A percentile compares a stretch with the other conserved stretches of the same genome.
These are phyloP conservation scores for Strobilomyces confusus DNA, from an alignment of 768 basidiomycete genomes.

Conservation along the genomic window DNA sequence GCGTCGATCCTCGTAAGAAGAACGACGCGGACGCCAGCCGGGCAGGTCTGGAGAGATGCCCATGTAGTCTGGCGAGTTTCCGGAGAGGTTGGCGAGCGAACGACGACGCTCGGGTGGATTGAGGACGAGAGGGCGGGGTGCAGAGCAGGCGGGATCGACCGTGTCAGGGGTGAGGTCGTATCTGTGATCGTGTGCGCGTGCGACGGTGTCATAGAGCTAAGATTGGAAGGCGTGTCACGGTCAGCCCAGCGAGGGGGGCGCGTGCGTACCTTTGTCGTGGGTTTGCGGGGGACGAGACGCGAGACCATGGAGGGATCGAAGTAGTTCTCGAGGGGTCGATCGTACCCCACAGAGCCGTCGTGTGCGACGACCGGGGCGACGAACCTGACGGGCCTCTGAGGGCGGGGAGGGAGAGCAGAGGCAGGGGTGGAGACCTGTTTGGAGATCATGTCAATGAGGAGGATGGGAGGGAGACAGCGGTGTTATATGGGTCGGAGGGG, in stretches of 20 bases:
- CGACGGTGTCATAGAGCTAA: slow-evolving; percentile 31
- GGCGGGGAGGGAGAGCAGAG: slow-evolving; percentile 11
- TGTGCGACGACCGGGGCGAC: slow-evolving; percentile 1
- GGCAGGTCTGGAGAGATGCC: slow-evolving; percentile 20
- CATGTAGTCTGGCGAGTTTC: slow-evolving; percentile 22
- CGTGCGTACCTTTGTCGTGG: slow-evolving; percentile 16
- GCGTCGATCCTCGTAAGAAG: slow-evolving; percentile 24
- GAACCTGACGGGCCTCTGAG: slow-evolving; percentile 15
- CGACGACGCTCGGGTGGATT: slow-evolving; percentile 16
- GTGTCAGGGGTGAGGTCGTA: slow-evolving; percentile 8
- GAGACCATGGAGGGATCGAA: slow-evolving; percentile 22
- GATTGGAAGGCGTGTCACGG: background rate
- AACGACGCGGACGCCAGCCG: slow-evolving; percentile 24
- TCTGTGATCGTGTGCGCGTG: slow-evolving; percentile 24
- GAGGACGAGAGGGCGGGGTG: slow-evolving; percentile 9
- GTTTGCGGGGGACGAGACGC: slow-evolving; percentile 11
- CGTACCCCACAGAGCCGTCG: slow-evolving; percentile 19
- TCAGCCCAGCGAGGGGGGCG: background rate
- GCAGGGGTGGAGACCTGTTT: slow-evolving; percentile 3
- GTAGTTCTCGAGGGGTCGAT: slow-evolving; percentile 23
- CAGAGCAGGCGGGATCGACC: slow-evolving; percentile 12
- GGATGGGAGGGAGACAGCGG: background rate
- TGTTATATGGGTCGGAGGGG: slow-evolving; percentile 17
- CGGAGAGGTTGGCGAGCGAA: slow-evolving; percentile 8
- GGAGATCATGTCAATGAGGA: slow-evolving; percentile 12